These are phyloP conservation scores for Eucalyptus regnans DNA, from an alignment of 345 rosid genomes.

Conservation along the genomic window DNA sequence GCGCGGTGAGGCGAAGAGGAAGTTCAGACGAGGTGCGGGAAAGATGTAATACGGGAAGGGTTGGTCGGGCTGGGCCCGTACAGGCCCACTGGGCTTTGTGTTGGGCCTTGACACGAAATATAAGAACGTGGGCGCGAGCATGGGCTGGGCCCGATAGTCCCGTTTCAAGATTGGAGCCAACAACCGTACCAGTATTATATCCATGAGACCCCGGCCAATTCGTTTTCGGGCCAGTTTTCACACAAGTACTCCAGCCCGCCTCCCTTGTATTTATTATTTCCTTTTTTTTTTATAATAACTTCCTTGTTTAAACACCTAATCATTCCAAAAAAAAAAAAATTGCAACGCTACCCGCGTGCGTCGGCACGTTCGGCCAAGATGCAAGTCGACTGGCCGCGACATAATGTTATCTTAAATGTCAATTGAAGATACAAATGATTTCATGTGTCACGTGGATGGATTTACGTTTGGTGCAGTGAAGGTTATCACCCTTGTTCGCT, in stretches of 20 bases:
- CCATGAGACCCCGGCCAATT: not conserved
- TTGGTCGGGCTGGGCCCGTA: not conserved
- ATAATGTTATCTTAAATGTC: not conserved
- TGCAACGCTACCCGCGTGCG: not conserved
- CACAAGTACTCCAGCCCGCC: not conserved
- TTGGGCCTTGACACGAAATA: not conserved
- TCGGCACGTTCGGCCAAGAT: not conserved
- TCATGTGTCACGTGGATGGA: rapidly evolving
- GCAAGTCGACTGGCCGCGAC: not conserved
- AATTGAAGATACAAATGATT: not conserved
- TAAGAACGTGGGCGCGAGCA: not conserved
- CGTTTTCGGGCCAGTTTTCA: not conserved
- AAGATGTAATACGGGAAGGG: not conserved
- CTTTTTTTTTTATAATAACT: not conserved
- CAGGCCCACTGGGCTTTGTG: not conserved
- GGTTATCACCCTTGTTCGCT: not conserved
- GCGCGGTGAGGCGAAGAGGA: not conserved
- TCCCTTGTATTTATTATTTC: not conserved
- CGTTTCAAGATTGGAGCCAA: not conserved
- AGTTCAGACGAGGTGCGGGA: not conserved
- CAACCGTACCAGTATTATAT: not conserved
- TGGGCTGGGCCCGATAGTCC: not conserved
- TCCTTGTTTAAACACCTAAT: not conserved
- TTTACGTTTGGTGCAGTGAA: rapidly evolving
- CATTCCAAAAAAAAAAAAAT: not conserved